A percentile compares a stretch with the other conserved stretches of the same genome.
phyloP scores from a whole-genome alignment of 768 basidiomycete genomes.

The Kondoa subrosea region DNA sequence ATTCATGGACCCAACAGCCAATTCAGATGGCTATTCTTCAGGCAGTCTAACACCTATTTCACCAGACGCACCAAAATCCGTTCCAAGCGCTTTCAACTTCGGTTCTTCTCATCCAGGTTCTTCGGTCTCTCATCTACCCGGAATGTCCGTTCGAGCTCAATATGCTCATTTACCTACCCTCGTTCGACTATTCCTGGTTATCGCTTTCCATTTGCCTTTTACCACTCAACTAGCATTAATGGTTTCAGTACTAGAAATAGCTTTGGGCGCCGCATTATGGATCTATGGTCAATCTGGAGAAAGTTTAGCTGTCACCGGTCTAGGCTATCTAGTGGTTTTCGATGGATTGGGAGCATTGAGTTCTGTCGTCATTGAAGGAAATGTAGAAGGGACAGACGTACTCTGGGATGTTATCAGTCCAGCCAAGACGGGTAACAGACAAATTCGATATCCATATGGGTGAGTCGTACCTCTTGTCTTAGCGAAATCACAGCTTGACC shows the following conservation, averaged over 20 bases:
- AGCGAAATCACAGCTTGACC: neutral
- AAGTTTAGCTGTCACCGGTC: slow-evolving; percentile 66
- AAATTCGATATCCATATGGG: slow-evolving; percentile 43
- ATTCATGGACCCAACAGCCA: too few species aligned
- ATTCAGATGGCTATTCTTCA: slow-evolving; percentile 3
- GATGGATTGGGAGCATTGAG: slow-evolving; percentile 66
- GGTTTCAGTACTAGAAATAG: slow-evolving; percentile 28
- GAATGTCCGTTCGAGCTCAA: slow-evolving; percentile 16
- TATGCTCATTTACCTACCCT: slow-evolving; percentile 20
- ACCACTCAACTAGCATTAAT: slow-evolving; percentile 11
- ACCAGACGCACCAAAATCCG: slow-evolving; percentile 7
- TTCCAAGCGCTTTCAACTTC: slow-evolving; percentile 7
- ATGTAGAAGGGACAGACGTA: slow-evolving; percentile 14
- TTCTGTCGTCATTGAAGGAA: slow-evolving; percentile 17
- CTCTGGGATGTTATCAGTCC: slow-evolving; percentile 26
- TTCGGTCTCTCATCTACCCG: slow-evolving; percentile 10
- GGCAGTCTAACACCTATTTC: neutral
- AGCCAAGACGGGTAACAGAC: slow-evolving; percentile 30
- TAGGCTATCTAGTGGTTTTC: slow-evolving; percentile 94
- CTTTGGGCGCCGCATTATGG: slow-evolving; percentile 49
- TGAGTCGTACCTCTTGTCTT: slow-evolving; percentile 37
- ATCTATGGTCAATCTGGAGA: slow-evolving; percentile 73
- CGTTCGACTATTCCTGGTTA: slow-evolving; percentile 16
- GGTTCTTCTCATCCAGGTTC: slow-evolving; percentile 14
- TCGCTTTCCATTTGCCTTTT: slow-evolving; percentile 17